These are phyloP conservation scores for Schwanniomyces sp. DNA, from an alignment of 805 yeast species.

Conservation along the genomic window DNA sequence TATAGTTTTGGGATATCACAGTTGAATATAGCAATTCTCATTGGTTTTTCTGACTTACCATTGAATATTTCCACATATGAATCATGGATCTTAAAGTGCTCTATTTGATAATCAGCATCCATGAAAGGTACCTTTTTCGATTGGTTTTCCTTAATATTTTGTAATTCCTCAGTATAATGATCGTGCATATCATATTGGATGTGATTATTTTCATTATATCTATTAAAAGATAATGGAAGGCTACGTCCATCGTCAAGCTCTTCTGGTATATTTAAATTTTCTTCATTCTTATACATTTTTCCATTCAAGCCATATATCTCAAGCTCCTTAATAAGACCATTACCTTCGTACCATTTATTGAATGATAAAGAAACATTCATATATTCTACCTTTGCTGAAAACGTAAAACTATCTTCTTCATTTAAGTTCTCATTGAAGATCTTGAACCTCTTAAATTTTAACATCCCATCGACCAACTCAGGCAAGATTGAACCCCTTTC, in stretches of 20 bases:
- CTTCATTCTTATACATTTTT: conserved; percentile 18
- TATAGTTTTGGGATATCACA: conserved; percentile 64
- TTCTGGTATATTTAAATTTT: background rate
- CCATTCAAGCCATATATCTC: conserved; percentile 52
- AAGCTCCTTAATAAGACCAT: conserved; percentile 50
- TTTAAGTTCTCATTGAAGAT: conserved; percentile 12
- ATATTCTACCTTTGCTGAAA: conserved; percentile 39
- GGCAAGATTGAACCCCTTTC: conserved; percentile 40
- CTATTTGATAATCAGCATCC: conserved; percentile 33
- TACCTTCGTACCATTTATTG: conserved; percentile 56
- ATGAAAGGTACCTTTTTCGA: conserved; percentile 10
- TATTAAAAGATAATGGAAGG: conserved; percentile 20
- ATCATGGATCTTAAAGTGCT: conserved; percentile 49
- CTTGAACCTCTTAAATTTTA: conserved; percentile 44
- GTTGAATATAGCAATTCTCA: conserved; percentile 59
- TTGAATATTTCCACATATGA: conserved; percentile 44
- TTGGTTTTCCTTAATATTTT: background rate
- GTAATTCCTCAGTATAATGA: conserved; percentile 19
- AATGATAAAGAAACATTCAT: conserved; percentile 48
- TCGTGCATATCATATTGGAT: conserved; percentile 32
- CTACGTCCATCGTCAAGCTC: conserved; percentile 8
- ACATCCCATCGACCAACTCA: conserved; percentile 49
- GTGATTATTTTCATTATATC: conserved; percentile 27
- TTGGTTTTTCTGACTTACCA: conserved; percentile 22
- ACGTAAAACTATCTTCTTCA: conserved; percentile 14